Conservation (phyloP, 495 filamentous ascomycete species). For the Neurospora sp. region DNA sequence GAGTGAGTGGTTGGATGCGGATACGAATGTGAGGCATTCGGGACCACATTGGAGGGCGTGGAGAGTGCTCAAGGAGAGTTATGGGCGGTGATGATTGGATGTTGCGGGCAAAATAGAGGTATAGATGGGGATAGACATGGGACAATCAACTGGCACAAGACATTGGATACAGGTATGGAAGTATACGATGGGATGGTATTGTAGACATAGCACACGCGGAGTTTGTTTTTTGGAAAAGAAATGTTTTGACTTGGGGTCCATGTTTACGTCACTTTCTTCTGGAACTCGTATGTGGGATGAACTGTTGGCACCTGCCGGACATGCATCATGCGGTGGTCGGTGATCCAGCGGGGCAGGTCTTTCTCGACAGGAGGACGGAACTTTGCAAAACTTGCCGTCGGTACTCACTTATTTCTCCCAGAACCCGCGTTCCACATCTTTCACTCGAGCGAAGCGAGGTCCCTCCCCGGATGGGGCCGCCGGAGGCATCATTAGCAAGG, state of each 20-base stretch:
- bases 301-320: neutral
- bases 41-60: neutral
- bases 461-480: neutral
- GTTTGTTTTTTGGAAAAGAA: neutral
- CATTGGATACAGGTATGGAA: neutral
- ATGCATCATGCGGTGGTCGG: neutral
- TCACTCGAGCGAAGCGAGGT: neutral
- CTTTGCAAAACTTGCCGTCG: neutral
- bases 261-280: neutral
- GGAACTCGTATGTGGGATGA: neutral
- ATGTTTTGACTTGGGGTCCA: neutral
- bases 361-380: neutral
- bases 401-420: neutral
- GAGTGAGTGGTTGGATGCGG: conserved; percentile 1
- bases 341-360: neutral
- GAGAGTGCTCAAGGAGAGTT: conserved; percentile 1
- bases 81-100: neutral
- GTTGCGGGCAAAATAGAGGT: neutral
- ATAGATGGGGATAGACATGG: neutral
- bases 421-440: neutral
- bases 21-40: conserved; percentile 2
- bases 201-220: neutral
- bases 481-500: neutral
- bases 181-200: neutral
- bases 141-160: neutral